Base-by-base conservation (phyloP, 345 rosid genomes). In the Populus deltoides region DNA sequence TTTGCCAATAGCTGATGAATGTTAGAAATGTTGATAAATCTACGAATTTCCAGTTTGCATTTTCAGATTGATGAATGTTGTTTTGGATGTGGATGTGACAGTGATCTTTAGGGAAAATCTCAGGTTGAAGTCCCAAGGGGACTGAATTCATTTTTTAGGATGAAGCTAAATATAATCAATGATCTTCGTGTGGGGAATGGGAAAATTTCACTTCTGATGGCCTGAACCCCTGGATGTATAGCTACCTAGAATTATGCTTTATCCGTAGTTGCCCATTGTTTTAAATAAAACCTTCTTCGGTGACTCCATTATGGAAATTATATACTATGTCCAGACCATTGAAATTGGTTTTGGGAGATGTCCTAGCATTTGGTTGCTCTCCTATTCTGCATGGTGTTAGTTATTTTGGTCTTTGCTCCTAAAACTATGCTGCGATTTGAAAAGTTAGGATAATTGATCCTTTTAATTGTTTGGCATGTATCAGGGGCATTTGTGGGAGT, bases 401-500 rank as follows among this genome's bases (percentile, higher is more conserved):
- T 63, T 51, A 43, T 74, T 74, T 16, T 18, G 49, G 43, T 35
- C 35, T 68, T 68, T 35, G 5, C 17, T 47, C 13, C 25, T 4
- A 45, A 63, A 20, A 22, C 36, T 24, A 16, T 47, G 33, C 68
- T 15, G 36, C 45, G 5, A 49, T 18, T 8, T 16, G 35, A 36
- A 39, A 39, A 66, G 18, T 68, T 17, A n/a, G 43, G 45, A 57
- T n/a, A 38, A 38, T 41, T 75, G 67, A 73, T 41, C 25, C 49
- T 66, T 1, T 51, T 11, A 49, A 49, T 70, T 77, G 24, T 68
- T 71, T 76, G 68, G 67, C 55, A 24, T 61, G 31, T 74, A 73
- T 78, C 83, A 96, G 99, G 99, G 45, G 98, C 97, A n/a, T 97
- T 97, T 75, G 90, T 94, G 71, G 99, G 98, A 70, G 97, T 91